Conservation (phyloP, 2,329 filamentous ascomycete genomes). For the Dactylonectria macrodidyma region DNA sequence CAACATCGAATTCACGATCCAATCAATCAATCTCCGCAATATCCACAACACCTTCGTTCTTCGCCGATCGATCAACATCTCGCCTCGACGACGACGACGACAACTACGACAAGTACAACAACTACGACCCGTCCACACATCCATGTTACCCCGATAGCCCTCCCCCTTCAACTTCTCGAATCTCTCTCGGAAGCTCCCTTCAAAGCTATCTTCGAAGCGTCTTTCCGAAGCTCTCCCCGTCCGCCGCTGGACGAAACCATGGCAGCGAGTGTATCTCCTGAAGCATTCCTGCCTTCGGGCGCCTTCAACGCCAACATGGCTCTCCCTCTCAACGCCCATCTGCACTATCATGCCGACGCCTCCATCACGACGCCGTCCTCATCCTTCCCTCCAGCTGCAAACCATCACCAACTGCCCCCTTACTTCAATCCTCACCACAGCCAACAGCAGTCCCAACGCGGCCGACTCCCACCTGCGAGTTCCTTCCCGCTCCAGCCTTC, state of each 20-base stretch:
- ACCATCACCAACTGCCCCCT: slow-evolving; percentile 42
- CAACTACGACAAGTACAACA: background rate
- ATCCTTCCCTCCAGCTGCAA: slow-evolving; percentile 39
- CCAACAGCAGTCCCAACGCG: slow-evolving; percentile 36
- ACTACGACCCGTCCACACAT: background rate
- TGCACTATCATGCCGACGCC: slow-evolving; percentile 35
- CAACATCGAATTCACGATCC: slow-evolving; percentile 22
- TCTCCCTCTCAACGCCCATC: slow-evolving; percentile 37
- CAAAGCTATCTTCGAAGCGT: no score
- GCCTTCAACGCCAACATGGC: slow-evolving; percentile 43
- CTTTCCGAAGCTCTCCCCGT: background rate
- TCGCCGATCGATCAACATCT: slow-evolving; percentile 27
- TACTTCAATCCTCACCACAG: slow-evolving; percentile 38
- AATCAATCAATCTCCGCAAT: slow-evolving; percentile 30
- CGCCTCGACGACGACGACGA: background rate
- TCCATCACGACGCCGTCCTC: slow-evolving; percentile 37
- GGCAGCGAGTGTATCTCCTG: slow-evolving; percentile 44
- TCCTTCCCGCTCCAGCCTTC: slow-evolving; percentile 36
- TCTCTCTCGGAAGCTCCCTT: background rate
- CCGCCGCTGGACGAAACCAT: slow-evolving; percentile 40
- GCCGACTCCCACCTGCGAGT: slow-evolving; percentile 44
- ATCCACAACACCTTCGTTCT: slow-evolving; percentile 38
- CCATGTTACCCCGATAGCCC: background rate
- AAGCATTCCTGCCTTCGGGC: slow-evolving; percentile 49
- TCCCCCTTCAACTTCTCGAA: background rate